Conservation (phyloP, 805 yeast genomes). For the Candida yuanshanica region DNA sequence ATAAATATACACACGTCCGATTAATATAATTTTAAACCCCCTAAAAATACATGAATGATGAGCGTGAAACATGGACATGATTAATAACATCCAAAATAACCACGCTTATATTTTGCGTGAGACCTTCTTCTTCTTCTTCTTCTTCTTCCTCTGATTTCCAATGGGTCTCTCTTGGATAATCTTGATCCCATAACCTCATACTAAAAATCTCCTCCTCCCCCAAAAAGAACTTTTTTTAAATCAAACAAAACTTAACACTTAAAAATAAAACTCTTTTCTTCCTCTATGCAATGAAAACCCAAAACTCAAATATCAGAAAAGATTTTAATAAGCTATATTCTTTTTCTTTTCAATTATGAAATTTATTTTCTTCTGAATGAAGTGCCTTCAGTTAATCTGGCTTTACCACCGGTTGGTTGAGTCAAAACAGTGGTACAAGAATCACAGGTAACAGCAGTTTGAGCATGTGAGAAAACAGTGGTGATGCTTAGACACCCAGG, state of each 20-base stretch:
- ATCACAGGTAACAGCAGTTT: slow-evolving; percentile 99
- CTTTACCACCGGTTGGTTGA: slow-evolving; percentile 99
- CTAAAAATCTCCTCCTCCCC: no score
- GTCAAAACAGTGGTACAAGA: slow-evolving; percentile 97
- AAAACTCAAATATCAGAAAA: not conserved
- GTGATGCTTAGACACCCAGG: slow-evolving; percentile 99
- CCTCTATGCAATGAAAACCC: not conserved
- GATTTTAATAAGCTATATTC: not conserved
- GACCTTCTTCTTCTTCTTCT: not conserved
- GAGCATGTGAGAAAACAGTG: slow-evolving; percentile 99
- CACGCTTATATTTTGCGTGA: not conserved
- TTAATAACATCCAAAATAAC: not conserved
- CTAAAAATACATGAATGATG: not conserved
- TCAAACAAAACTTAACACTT: not conserved
- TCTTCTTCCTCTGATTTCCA: not conserved
- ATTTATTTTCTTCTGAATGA: slow-evolving; percentile 96
- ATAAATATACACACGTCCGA: not conserved
- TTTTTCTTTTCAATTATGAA: not conserved
- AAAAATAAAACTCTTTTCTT: not conserved
- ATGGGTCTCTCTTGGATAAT: not conserved
- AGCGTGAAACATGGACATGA: not conserved
- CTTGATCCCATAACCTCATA: not conserved
- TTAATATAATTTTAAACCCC: not conserved
- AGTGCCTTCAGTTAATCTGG: slow-evolving; percentile 98
- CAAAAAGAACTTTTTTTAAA: no score